Conservation (phyloP, 805 yeast species). For the Metschnikowia hibisci region DNA sequence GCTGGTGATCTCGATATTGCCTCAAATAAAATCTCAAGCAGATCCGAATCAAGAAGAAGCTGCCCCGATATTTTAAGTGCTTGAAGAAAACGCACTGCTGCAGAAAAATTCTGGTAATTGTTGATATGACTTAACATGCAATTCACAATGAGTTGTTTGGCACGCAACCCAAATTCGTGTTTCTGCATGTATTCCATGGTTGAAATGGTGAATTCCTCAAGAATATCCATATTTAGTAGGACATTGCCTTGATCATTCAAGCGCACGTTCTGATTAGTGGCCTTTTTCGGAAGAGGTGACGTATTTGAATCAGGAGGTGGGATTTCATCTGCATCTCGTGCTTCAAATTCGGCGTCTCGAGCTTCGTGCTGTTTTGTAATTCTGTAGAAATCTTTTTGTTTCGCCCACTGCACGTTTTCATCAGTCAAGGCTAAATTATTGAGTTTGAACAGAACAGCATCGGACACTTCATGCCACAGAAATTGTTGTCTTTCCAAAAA, state of each 20-base stretch:
- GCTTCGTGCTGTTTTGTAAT: background rate
- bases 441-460: slow-evolving; percentile 28
- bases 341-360: slow-evolving; percentile 1
- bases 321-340: background rate
- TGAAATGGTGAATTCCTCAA: slow-evolving; percentile 21
- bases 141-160: slow-evolving; percentile 27
- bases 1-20: slow-evolving; percentile 28
- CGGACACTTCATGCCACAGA: slow-evolving; percentile 27
- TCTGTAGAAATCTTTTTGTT: slow-evolving; percentile 7
- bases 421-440: slow-evolving; percentile 25
- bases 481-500: slow-evolving; percentile 13
- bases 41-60: slow-evolving; percentile 16
- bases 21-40: slow-evolving; percentile 23
- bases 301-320: background rate
- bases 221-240: slow-evolving; percentile 25
- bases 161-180: slow-evolving; percentile 4
- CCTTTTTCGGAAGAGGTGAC: slow-evolving; percentile 18
- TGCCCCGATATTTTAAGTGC: slow-evolving; percentile 18
- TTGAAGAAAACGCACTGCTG: slow-evolving; percentile 24
- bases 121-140: slow-evolving; percentile 35
- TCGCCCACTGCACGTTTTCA: slow-evolving; percentile 19
- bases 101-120: slow-evolving; percentile 34
- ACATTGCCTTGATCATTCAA: slow-evolving; percentile 29
- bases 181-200: slow-evolving; percentile 23
- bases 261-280: slow-evolving; percentile 24